These are phyloP conservation scores for Gossypium aridum DNA, from an alignment of 441 rosid species.

Conservation along the genomic window DNA sequence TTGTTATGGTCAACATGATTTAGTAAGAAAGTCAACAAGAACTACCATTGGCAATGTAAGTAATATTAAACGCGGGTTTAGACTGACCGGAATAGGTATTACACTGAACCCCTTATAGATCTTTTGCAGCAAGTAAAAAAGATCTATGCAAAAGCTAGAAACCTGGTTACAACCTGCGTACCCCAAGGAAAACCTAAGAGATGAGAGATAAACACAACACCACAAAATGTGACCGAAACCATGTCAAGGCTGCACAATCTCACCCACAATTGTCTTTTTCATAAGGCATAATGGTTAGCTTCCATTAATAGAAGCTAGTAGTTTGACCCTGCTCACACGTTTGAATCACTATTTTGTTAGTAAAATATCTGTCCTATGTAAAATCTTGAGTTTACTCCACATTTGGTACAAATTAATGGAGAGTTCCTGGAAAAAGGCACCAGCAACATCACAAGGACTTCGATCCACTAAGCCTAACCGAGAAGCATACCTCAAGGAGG, in stretches of 20 bases:
- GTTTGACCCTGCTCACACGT: background rate
- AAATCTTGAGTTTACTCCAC: background rate
- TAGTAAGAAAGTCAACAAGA: background rate
- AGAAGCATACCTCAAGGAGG: constrained; percentile 62
- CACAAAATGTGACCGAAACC: background rate
- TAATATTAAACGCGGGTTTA: background rate
- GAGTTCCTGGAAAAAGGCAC: background rate
- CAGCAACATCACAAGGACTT: constrained; percentile 19
- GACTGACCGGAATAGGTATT: background rate
- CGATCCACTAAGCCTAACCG: constrained; percentile 33
- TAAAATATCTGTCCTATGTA: background rate
- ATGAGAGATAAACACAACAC: background rate
- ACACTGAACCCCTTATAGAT: background rate
- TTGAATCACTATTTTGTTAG: background rate
- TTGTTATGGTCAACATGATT: background rate
- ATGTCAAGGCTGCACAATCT: background rate
- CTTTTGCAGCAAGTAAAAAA: background rate
- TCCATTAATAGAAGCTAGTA: background rate
- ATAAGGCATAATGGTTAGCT: too few relatives aligned
- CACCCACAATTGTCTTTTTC: background rate
- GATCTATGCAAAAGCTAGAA: background rate
- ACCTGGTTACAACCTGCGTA: background rate
- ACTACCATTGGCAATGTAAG: background rate
- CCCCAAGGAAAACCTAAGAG: background rate
- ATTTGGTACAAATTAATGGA: constrained; percentile 5